Evolutionary conservation across 768 basidiomycete species (phyloP).

Genomic region (Leccinum aurantiacum): DNA sequence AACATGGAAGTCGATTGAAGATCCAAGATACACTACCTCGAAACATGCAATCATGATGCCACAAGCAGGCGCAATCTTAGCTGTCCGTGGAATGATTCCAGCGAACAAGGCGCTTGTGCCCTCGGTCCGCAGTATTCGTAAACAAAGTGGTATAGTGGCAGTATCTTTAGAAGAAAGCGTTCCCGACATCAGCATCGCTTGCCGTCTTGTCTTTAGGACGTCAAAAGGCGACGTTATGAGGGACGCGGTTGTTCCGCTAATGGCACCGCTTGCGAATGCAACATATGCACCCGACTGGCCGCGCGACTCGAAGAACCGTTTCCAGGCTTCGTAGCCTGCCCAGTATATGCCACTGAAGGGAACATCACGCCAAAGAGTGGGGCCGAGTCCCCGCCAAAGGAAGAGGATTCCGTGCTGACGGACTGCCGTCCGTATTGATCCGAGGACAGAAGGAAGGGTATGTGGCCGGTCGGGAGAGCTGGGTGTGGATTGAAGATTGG

Average conservation of each 20-base stretch:
- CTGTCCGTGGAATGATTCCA: constrained; percentile 83
- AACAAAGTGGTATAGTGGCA: constrained; percentile 61
- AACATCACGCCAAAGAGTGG: constrained; percentile 95
- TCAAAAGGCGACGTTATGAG: constrained; percentile 94
- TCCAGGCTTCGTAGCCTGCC: constrained; percentile 90
- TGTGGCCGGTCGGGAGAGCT: constrained; percentile 66
- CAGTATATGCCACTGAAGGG: constrained; percentile 98
- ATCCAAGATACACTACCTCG: constrained; percentile 54
- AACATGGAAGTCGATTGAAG: constrained; percentile 13
- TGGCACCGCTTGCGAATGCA: constrained; percentile 87
- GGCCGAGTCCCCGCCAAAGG: constrained; percentile 88
- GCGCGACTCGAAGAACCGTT: constrained; percentile 54
- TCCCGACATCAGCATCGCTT: constrained; percentile 73
- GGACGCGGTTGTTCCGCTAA: constrained; percentile 84
- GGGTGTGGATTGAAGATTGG: constrained; percentile 89
- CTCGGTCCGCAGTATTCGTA: constrained; percentile 74
- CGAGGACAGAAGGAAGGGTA: constrained; percentile 73
- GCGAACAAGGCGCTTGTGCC: constrained; percentile 78
- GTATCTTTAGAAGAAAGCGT: constrained; percentile 40
- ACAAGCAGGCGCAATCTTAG: constrained; percentile 96
- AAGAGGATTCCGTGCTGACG: constrained; percentile 61
- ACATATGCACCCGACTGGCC: constrained; percentile 61
- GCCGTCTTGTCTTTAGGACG: constrained; percentile 92
- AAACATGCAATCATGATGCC: constrained; percentile 98
- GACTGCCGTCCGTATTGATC: constrained; percentile 59